Base-by-base conservation (phyloP, 176 grass and related monocot genomes). In the Carex cristatella region DNA sequence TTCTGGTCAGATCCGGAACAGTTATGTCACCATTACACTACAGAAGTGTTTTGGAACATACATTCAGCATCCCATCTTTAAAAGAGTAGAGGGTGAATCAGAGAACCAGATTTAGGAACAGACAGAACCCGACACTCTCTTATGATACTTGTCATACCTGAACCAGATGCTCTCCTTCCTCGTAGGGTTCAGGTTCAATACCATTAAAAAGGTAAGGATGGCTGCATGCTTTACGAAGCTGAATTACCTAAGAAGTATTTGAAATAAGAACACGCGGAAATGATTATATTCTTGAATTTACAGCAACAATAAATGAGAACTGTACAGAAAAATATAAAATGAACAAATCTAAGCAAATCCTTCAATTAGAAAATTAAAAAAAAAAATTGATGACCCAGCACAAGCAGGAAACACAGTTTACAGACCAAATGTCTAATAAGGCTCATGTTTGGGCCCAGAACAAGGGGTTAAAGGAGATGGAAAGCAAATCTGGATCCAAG, bases 171-270 rank as follows among this genome's bases (percentile, higher is more conserved):
- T 94, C 92, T 73, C 92, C 95, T 93, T 98, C 95, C 69, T 90
- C 78, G 80, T 98, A 98, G 84, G 95, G 92, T 84, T 98, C 95
- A 44, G 95, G 91, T 84, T 98, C 95, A 66, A 98, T 94, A 11
- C 95, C 95, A 89, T 72, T 90, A 84, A 98, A 98, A 13, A 98
- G 89, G 82, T 98, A 98, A 77, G 95, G 95, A 87, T 98, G 95
- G 82, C 92, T 98, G 61, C 92, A 98, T 69, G 92, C 87, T 94
- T 98, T 98, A 19, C 89, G 69, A 62, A 98, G 91, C 86, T 98
- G 95, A 80, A 98, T 91, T 82, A 98, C 92, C 95, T 94, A 82
- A 79, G 53, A 92, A 76, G 8, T 85, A 61, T 87, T 87, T 54
- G 57, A 86, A 87, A 80, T 54, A 62, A 79, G 10, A 48, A 2